phyloP scores from a whole-genome alignment of 345 rosid genomes.

The Populus simonii region DNA sequence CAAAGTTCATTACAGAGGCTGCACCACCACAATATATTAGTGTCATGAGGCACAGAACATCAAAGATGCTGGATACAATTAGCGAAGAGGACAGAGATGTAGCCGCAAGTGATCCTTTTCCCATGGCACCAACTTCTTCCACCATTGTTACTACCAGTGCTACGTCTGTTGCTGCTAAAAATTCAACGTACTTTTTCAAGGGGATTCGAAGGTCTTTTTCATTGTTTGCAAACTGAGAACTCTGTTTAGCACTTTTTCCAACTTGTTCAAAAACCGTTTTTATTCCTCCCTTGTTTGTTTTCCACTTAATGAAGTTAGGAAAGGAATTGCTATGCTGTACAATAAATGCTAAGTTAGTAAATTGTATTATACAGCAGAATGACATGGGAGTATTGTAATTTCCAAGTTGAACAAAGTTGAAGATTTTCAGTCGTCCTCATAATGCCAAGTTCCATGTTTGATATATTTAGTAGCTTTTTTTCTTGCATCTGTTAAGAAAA shows the following conservation, averaged over 20 bases:
- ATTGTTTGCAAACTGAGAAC: constrained; percentile 9
- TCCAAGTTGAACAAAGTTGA: constrained; percentile 4
- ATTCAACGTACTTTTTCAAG: constrained; percentile 16
- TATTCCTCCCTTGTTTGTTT: constrained; percentile 1
- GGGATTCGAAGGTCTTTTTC: constrained; percentile 24
- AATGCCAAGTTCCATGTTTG: not conserved
- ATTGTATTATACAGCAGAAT: constrained; percentile 1
- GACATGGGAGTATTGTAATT: not conserved
- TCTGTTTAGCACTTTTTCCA: not conserved
- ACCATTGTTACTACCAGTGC: constrained; percentile 8
- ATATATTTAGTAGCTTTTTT: not conserved
- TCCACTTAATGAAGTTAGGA: not conserved
- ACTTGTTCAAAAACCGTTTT: not conserved
- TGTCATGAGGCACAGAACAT: constrained; percentile 64
- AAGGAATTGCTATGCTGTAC: not conserved
- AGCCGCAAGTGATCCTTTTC: constrained; percentile 26
- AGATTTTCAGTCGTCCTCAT: not conserved
- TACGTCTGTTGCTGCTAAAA: constrained; percentile 9
- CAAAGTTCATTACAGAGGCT: constrained; percentile 72
- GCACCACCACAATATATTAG: constrained; percentile 76
- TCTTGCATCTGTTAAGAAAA: not conserved
- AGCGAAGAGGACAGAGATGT: constrained; percentile 74
- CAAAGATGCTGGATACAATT: constrained; percentile 71
- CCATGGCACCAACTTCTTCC: constrained; percentile 22
- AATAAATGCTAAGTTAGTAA: not conserved